Base-by-base conservation (phyloP, 306 rosid genomes). In the Glycine soja region DNA sequence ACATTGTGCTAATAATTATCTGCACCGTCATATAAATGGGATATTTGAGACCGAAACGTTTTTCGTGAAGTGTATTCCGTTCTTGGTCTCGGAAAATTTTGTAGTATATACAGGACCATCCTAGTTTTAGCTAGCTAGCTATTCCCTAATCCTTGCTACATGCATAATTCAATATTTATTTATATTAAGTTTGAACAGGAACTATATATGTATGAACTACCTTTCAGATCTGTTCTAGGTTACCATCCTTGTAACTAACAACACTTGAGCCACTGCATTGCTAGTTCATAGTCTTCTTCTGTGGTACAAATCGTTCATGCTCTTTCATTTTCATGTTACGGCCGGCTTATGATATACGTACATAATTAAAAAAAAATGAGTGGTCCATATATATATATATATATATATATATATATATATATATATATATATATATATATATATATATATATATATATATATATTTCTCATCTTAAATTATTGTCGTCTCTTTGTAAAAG, bases 261-360 rank as follows among this genome's bases (percentile, higher is more conserved):
- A 59, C 75, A 67, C 45, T 77, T 65, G 62, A 63, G 6, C 64
- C 13, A 53, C 58, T 42, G 36, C 76, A 79, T 46, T 45, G 59
- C 61, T 24, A 5, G 56, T 51, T 61, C 72, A 50, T 50, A 40
- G 48, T 63, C 67, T 40, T 81, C 59, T 74, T 65, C 7, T 6
- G 30, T 1, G 59, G 61, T 43, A 81, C 75, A 43, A 38, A 45
- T 52, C 13, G 11, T 43, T 63, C 8, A 16, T 11, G 70, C 42
- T 19, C 75, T 75, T 68, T 75, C 85, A 48, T 82, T 82, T 75
- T 82, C 85, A 68, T 24, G 34, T 68, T 19, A 50, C 65, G 51
- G 14, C 48, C 65, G 51, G 14, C 48, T 1, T 40, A 16, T 72
- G 36, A 70, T 59, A 13, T 15, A 38, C 50, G 43, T 34, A 59